Evolutionary conservation across 2,329 filamentous ascomycete species (phyloP), one percentile per base, ranked within the genome.

Genomic region (Fusarium pseudocircinatum): DNA sequence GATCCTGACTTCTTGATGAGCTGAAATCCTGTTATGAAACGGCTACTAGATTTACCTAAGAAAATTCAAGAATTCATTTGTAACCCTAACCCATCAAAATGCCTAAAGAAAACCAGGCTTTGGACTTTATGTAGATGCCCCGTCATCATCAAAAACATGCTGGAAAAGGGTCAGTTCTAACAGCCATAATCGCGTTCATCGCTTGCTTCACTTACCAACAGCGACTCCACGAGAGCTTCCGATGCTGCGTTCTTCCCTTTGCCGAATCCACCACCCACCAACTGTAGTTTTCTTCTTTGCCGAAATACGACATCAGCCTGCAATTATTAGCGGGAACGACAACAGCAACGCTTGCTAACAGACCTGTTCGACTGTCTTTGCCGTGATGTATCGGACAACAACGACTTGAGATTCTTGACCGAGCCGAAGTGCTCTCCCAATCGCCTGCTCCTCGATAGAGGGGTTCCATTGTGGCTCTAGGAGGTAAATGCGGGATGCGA

Each of bases 311-410:
- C 22, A 20, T 20, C 16, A n/a, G 30, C 30, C 47, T 50, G 6
- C 0, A 4, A 10, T 2, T 20, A 0, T 34, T 10, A 50, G 47
- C 0, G 7, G n/a, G 20, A n/a, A 30, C 1, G 0, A 24, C 0
- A 24, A 2, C 0, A 5, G 7, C 2, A 11, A 1, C 12, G 0
- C 3, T 24, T 32, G 12, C 2, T 50, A 0, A 0, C 30, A 3
- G n/a, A 26, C n/a, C n/a, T 50, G 30, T 15, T 50, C 16, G 8
- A 50, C n/a, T 1, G 47, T 50, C 2, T 34, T 34, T 7, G 28
- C 2, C 4, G n/a, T 20, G 12, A 50, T 34, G 16, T 50, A 50
- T 36, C 47, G 18, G 4, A 50, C 13, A 7, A 50, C 12, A 11
- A 50, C 30, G 3, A 50, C 47, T 34, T 50, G n/a, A 24, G 47